phyloP scores from a whole-genome alignment of 495 filamentous ascomycete species.

The Pseudoneurospora amorphoporcata region DNA sequence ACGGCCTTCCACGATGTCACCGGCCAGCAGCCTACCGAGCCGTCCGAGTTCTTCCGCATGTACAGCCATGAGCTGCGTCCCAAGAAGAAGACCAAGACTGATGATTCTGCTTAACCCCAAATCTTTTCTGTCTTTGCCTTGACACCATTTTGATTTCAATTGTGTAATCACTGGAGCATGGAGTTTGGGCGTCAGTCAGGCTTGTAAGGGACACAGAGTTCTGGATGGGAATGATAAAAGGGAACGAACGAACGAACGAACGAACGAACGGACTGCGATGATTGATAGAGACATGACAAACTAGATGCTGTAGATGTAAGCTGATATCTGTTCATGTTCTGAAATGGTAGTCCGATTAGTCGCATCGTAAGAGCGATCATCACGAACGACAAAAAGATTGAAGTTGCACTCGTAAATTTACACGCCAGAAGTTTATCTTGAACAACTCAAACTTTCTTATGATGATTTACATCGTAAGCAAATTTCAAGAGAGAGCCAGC shows the following conservation, averaged over 20 bases:
- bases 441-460: no score
- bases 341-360: background rate
- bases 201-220: background rate
- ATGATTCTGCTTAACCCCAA: background rate
- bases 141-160: background rate
- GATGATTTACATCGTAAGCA: background rate
- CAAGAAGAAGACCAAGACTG: constrained; percentile 27
- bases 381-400: background rate
- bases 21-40: constrained; percentile 38
- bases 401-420: background rate
- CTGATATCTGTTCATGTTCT: background rate
- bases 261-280: background rate
- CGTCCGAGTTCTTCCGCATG: constrained; percentile 42
- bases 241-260: no score
- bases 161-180: background rate
- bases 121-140: background rate
- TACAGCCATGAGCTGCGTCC: constrained; percentile 39
- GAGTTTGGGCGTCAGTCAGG: background rate
- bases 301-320: background rate
- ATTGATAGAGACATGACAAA: background rate
- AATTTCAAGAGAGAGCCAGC: background rate
- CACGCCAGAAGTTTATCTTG: no score
- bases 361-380: background rate
- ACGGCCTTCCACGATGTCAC: constrained; percentile 45
- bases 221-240: background rate